Percentiles rank a stretch among this genome's conserved stretches.
Evolutionary conservation across 208 protist genomes (phyloP).

Genomic region (Tritrichomonas musculus): DNA sequence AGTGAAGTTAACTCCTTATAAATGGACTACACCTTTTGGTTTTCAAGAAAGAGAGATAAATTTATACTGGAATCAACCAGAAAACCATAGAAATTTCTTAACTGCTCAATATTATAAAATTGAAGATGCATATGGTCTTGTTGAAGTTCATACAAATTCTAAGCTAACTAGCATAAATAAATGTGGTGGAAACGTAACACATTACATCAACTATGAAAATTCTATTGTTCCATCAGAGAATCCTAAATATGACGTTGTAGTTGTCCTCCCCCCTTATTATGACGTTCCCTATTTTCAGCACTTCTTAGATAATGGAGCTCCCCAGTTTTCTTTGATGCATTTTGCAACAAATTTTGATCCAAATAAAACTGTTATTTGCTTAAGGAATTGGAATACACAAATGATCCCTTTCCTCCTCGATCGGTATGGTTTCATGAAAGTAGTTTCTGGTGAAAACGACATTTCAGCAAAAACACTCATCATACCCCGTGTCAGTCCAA

Average conservation of each 20-base stretch:
- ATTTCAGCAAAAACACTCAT: neutral
- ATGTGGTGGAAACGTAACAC: neutral
- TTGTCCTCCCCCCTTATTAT: neutral
- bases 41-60: neutral
- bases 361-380: neutral
- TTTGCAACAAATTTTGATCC: neutral
- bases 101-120: neutral
- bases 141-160: neutral
- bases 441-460: neutral
- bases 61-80: neutral
- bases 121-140: neutral
- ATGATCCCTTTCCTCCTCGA: neutral
- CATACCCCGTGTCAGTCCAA: neutral
- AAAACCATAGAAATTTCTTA: neutral
- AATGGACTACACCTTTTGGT: neutral
- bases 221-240: neutral
- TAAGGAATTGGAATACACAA: neutral
- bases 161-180: neutral
- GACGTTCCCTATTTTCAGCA: slow-evolving; percentile 11
- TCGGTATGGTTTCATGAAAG: neutral
- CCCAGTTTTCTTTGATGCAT: neutral
- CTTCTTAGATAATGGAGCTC: slow-evolving; percentile 8
- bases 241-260: neutral
- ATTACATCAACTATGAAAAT: neutral
- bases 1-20: neutral